Percentiles rank a stretch among this genome's conserved stretches.
These are phyloP conservation scores for Penstemon eatonii DNA, from an alignment of 257 asterid species.

Conservation along the genomic window DNA sequence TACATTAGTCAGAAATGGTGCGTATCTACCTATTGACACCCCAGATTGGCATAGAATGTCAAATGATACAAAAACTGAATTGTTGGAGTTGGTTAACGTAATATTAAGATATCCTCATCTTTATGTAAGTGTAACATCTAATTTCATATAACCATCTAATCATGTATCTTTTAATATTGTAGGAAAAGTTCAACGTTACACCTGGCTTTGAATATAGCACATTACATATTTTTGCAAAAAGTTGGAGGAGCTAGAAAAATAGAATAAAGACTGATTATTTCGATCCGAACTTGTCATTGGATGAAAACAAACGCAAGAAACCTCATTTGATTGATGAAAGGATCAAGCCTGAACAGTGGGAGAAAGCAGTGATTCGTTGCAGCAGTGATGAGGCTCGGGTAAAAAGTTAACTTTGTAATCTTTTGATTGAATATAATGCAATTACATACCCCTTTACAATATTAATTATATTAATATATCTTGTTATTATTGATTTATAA, in stretches of 20 bases:
- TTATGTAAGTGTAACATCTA: background rate
- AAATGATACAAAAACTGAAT: background rate
- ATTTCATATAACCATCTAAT: no score
- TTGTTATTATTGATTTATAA: no score
- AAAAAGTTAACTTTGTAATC: background rate
- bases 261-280: background rate
- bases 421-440: no score
- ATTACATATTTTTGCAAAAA: background rate
- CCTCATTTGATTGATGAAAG: background rate
- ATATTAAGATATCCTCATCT: background rate
- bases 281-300: background rate
- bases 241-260: conserved; percentile 16
- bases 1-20: conserved; percentile 6
- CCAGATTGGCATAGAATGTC: background rate
- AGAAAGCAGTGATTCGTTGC: conserved; percentile 7
- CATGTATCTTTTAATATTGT: background rate
- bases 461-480: no score
- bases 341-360: background rate
- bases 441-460: background rate
- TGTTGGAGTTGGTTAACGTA: conserved; percentile 8
- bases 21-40: background rate
- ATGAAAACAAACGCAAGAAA: background rate
- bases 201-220: background rate
- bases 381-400: background rate
- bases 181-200: background rate